Percentiles rank a stretch among this genome's conserved stretches.
These are phyloP conservation scores for Colletotrichum cuscutae DNA, from an alignment of 2,329 filamentous ascomycete genomes.

Conservation along the genomic window DNA sequence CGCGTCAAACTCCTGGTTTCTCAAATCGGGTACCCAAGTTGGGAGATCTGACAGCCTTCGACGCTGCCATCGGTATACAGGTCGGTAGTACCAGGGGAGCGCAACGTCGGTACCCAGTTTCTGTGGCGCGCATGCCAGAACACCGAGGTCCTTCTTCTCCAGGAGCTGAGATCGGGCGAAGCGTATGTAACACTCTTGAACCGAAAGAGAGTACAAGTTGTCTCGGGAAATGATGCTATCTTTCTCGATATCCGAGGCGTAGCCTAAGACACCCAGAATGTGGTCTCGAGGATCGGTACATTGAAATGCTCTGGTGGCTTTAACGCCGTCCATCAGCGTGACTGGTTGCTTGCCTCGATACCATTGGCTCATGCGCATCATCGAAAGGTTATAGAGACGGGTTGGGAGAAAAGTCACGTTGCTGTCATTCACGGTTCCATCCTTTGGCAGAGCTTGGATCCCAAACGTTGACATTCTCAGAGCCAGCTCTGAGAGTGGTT, in stretches of 20 bases:
- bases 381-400: constrained; percentile 12
- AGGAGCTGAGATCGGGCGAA: constrained; percentile 5
- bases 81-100: constrained; percentile 4
- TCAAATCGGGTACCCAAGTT: constrained; percentile 13
- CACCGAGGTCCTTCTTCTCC: neutral
- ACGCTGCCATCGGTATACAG: neutral
- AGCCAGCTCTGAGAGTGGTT: neutral
- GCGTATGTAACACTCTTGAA: constrained; percentile 6
- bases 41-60: constrained; percentile 1
- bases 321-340: constrained; percentile 13
- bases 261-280: constrained; percentile 2
- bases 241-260: neutral
- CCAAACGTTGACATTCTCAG: constrained; percentile 5
- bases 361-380: constrained; percentile 11
- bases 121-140: constrained; percentile 4
- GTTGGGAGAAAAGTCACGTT: neutral
- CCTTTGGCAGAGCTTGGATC: neutral
- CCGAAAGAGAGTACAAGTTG: neutral
- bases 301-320: neutral
- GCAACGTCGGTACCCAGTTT: neutral
- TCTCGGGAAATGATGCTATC: constrained; percentile 12
- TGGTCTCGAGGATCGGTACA: constrained; percentile 21
- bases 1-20: neutral
- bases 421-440: neutral
- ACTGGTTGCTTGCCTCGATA: constrained; percentile 10